phyloP scores from a whole-genome alignment of 148 eudicot species.

The Limonium bicolor region DNA sequence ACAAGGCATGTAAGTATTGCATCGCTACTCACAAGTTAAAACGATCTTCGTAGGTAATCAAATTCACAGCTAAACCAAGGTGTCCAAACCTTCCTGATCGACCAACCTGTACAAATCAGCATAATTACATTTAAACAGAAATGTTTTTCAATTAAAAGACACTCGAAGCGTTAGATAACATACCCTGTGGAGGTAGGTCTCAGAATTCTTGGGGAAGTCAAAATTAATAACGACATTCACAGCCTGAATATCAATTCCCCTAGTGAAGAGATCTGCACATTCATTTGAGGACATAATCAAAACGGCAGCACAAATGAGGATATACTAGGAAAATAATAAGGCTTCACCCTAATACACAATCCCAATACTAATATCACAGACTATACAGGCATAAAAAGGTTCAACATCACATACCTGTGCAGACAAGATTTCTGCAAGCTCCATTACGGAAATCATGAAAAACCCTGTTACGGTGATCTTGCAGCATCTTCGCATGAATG shows the following conservation, averaged over 20 bases:
- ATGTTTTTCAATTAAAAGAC: neutral
- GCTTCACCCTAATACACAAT: neutral
- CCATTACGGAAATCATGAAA: conserved; percentile 92
- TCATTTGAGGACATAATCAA: neutral
- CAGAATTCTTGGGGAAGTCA: conserved; percentile 77
- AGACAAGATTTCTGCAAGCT: conserved; percentile 90
- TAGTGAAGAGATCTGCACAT: conserved; percentile 67
- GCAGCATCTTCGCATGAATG: conserved; percentile 92
- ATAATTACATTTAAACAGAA: neutral
- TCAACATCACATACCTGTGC: conserved; percentile 53
- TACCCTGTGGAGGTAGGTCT: conserved; percentile 91
- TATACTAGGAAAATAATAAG: no score
- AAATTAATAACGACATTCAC: conserved; percentile 89
- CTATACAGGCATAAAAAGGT: neutral
- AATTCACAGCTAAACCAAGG: conserved; percentile 86
- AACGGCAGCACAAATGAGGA: no score
- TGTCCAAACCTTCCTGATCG: conserved; percentile 92
- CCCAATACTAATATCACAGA: neutral
- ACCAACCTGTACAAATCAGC: conserved; percentile 42
- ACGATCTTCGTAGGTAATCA: conserved; percentile 85
- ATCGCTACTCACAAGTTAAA: conserved; percentile 55
- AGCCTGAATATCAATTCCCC: conserved; percentile 91
- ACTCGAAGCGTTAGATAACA: conserved; percentile 8
- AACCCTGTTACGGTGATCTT: conserved; percentile 87
- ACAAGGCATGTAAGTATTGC: no score